Percentiles rank a stretch among this genome's conserved stretches.
Conservation (phyloP, 1,139 yeast genomes). For the Sugiyamaella grinbergsii region DNA sequence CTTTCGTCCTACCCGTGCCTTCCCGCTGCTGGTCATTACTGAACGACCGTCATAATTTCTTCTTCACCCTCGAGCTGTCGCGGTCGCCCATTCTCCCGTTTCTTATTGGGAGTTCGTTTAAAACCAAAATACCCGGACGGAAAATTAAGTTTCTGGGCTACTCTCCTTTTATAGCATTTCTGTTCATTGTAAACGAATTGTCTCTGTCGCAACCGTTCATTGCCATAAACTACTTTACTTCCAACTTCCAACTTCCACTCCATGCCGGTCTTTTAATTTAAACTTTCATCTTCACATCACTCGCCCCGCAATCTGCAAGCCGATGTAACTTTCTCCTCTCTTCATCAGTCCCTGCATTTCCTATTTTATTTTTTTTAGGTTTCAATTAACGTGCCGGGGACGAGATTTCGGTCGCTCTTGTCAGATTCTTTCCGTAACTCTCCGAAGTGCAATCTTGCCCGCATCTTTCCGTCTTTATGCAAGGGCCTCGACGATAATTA, state of each 20-base stretch:
- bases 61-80: neutral
- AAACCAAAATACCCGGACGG: neutral
- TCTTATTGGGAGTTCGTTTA: neutral
- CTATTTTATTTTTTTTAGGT: neutral
- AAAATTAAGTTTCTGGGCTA: too few relatives aligned
- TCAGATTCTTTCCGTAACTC: neutral
- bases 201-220: neutral
- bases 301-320: constrained; percentile 10
- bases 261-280: neutral
- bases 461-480: neutral
- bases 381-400: too few relatives aligned
- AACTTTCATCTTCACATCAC: neutral
- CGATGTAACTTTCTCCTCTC: neutral
- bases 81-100: neutral
- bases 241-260: neutral
- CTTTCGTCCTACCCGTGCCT: too few relatives aligned
- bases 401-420: neutral
- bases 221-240: neutral
- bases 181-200: neutral
- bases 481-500: too few relatives aligned
- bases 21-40: too few relatives aligned
- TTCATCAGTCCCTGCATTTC: neutral
- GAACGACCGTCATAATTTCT: too few relatives aligned
- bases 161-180: constrained; percentile 5
- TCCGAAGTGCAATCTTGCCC: neutral